Evolutionary conservation across 345 rosid species (phyloP).

Genomic region (Hibiscus tridactylites): DNA sequence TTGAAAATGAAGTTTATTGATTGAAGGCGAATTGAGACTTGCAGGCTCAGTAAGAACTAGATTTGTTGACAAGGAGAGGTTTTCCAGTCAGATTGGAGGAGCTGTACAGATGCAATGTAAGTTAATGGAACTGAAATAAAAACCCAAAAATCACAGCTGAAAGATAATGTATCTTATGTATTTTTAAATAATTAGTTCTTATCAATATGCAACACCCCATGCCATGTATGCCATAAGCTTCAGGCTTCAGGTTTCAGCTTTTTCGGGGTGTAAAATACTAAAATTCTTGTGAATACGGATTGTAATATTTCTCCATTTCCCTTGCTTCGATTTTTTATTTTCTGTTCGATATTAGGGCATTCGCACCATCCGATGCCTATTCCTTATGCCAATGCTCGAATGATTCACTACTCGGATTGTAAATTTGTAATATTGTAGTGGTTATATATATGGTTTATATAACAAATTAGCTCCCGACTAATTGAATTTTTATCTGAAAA

Average conservation of each 20-base stretch:
- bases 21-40: background rate
- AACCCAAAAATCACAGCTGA: slow-evolving; percentile 1
- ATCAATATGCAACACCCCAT: background rate
- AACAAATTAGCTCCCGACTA: too few relatives aligned
- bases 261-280: background rate
- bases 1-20: background rate
- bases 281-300: background rate
- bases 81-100: slow-evolving; percentile 8
- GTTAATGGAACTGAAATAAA: slow-evolving; percentile 5
- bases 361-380: too few relatives aligned
- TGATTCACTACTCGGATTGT: too few relatives aligned
- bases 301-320: background rate
- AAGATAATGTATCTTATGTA: slow-evolving; percentile 1
- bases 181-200: background rate
- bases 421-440: too few relatives aligned
- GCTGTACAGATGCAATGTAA: slow-evolving; percentile 18
- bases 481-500: too few relatives aligned
- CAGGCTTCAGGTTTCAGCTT: background rate
- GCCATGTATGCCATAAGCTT: background rate
- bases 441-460: too few relatives aligned
- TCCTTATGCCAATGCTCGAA: too few relatives aligned
- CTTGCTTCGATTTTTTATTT: background rate
- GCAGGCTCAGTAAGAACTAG: slow-evolving; percentile 21
- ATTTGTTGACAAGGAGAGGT: background rate
- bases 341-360: too few relatives aligned